phyloP scores from a whole-genome alignment of 2,329 filamentous ascomycete genomes.

The Cryphonectria naterciae region DNA sequence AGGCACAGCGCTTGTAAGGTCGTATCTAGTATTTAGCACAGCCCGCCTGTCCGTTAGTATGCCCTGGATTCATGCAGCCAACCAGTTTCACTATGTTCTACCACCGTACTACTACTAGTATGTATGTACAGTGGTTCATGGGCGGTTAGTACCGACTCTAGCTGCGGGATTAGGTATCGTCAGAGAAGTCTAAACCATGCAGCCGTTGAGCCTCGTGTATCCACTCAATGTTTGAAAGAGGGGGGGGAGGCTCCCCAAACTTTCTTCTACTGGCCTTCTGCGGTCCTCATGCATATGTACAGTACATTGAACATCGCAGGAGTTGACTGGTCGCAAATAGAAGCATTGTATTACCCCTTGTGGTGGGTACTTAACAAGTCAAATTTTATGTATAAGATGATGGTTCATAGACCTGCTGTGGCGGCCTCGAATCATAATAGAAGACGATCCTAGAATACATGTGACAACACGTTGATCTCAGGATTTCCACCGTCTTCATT shows the following conservation, averaged over 20 bases:
- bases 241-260: not conserved
- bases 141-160: conserved; percentile 5
- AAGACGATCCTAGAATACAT: not conserved
- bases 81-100: not conserved
- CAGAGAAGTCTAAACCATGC: not conserved
- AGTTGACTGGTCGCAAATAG: not conserved
- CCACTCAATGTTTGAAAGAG: not conserved
- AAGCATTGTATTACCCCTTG: not conserved
- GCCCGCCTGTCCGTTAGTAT: not conserved
- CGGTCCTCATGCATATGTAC: not conserved
- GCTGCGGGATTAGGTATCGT: not conserved
- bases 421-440: not conserved
- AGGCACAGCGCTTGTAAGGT: not conserved
- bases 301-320: not conserved
- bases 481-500: not conserved
- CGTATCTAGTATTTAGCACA: not conserved
- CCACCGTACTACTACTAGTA: too few relatives aligned
- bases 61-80: not conserved
- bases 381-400: not conserved
- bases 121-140: not conserved
- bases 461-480: not conserved
- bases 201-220: not conserved
- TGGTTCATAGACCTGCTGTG: not conserved
- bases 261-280: not conserved
- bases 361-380: not conserved